A percentile compares a stretch with the other conserved stretches of the same genome.
Evolutionary conservation across 371 early-diverging fungal species (phyloP).

Genomic region (Mortierella sp.): DNA sequence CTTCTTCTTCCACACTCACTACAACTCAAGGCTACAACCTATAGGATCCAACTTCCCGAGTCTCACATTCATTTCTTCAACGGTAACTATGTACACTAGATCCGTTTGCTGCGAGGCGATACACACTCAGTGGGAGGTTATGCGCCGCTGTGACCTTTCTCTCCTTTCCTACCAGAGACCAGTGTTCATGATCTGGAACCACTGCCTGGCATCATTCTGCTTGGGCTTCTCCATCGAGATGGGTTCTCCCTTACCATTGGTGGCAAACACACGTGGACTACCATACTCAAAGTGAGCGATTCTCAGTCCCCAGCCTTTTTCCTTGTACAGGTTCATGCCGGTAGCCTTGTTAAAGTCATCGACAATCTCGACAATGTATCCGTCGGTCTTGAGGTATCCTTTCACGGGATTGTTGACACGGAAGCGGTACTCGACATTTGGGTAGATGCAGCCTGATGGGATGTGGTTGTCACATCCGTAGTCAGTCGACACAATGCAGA

Average conservation of each 20-base stretch:
- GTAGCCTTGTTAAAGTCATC: conserved; percentile 8
- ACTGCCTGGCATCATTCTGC: conserved; percentile 8
- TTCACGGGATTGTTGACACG: conserved; percentile 9
- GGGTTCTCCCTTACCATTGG: conserved; percentile 6
- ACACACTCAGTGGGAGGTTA: too few relatives aligned
- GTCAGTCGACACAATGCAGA: conserved; percentile 32
- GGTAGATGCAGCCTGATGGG: conserved; percentile 28
- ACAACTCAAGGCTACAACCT: too few relatives aligned
- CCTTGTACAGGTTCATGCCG: conserved; percentile 23
- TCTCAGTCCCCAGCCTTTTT: conserved; percentile 24
- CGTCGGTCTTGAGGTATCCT: conserved; percentile 18
- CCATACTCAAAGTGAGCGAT: conserved; percentile 7
- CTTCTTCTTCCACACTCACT: too few relatives aligned
- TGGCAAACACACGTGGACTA: conserved; percentile 7
- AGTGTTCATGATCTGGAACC: conserved; percentile 23
- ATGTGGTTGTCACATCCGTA: conserved; percentile 2
- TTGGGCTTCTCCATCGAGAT: conserved; percentile 1
- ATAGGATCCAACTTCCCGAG: too few relatives aligned
- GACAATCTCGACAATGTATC: conserved; percentile 7
- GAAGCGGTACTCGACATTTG: conserved; percentile 31
- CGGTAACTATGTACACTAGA: too few relatives aligned
- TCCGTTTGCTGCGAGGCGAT: too few relatives aligned
- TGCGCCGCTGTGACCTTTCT: too few relatives aligned
- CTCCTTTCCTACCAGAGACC: too few relatives aligned
- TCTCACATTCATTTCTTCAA: too few relatives aligned